A percentile compares a stretch with the other conserved stretches of the same genome.
Evolutionary conservation across 352 stramenopile genomes (phyloP).

Genomic region (Globisporangium lucens): DNA sequence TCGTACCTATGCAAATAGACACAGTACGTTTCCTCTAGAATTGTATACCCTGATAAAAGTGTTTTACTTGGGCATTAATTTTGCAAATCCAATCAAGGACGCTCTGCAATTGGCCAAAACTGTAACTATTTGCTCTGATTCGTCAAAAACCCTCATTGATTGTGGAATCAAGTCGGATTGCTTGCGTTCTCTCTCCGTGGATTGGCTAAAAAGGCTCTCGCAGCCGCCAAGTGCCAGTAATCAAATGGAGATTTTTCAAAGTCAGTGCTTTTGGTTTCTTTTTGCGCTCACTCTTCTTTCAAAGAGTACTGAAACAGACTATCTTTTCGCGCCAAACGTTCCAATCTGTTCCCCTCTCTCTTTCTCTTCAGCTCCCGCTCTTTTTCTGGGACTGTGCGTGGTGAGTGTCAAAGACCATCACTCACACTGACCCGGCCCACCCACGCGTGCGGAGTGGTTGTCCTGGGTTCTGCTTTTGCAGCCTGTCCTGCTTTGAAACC

Average conservation of each 20-base stretch:
- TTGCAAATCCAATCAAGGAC: neutral
- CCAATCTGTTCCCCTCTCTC: slow-evolving; percentile 1
- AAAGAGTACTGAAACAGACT: neutral
- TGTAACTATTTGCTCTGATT: neutral
- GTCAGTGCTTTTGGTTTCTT: neutral
- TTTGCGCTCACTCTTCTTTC: neutral
- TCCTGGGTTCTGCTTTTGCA: slow-evolving; percentile 14
- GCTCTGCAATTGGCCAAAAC: neutral
- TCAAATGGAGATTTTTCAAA: neutral
- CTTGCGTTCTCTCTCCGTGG: neutral
- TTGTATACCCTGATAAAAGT: neutral
- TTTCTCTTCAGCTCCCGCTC: neutral
- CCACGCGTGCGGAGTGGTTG: slow-evolving; percentile 8
- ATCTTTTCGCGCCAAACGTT: neutral
- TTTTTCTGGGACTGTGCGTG: slow-evolving; percentile 9
- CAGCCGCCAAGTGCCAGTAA: neutral
- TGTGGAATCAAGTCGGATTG: neutral
- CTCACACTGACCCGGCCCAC: slow-evolving; percentile 16
- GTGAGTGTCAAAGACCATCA: slow-evolving; percentile 17
- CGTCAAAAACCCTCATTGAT: neutral
- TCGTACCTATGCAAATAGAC: neutral
- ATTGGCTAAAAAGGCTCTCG: neutral
- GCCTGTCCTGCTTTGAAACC: slow-evolving; percentile 10
- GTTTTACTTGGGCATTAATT: rapidly evolving
- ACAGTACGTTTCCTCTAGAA: neutral